phyloP scores from a whole-genome alignment of 208 protist species.

The Leptomonas pyrrhocoris region DNA sequence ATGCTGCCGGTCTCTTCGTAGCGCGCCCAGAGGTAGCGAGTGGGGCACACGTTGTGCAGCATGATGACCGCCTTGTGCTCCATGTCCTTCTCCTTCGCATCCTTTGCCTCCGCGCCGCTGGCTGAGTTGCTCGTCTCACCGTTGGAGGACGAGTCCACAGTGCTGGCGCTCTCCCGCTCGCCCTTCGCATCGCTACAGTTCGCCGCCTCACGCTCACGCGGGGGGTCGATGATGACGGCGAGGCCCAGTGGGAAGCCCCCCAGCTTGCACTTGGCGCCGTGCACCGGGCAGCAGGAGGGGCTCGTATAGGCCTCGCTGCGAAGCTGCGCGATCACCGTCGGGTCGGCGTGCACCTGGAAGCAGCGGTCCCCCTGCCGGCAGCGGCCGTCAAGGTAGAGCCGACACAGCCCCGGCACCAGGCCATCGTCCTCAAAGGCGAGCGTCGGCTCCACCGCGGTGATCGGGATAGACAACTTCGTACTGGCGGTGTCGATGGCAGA shows the following conservation, averaged over 20 bases:
- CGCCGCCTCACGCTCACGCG: conserved; percentile 18
- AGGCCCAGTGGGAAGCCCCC: conserved; percentile 73
- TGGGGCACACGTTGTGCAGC: conserved; percentile 74
- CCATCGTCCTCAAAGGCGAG: conserved; percentile 78
- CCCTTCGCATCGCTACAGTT: conserved; percentile 8
- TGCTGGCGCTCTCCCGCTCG: conserved; percentile 23
- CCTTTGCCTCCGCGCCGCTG: conserved; percentile 5
- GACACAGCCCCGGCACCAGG: conserved; percentile 80
- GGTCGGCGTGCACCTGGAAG: conserved; percentile 84
- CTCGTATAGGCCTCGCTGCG: conserved; percentile 55
- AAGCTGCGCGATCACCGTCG: conserved; percentile 55
- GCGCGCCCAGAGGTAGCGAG: conserved; percentile 65
- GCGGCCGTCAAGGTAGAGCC: conserved; percentile 75
- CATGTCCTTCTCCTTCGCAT: conserved; percentile 12
- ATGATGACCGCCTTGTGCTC: conserved; percentile 36
- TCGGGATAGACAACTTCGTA: conserved; percentile 82
- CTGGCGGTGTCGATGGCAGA: conserved; percentile 81
- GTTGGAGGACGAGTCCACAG: conserved; percentile 20
- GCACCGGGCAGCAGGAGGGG: conserved; percentile 79
- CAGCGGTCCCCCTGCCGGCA: conserved; percentile 76
- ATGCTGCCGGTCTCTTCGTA: conserved; percentile 62
- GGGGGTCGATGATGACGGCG: conserved; percentile 58
- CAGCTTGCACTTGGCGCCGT: conserved; percentile 76
- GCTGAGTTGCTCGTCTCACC: conserved; percentile 19
- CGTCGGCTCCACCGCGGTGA: conserved; percentile 68